These are phyloP conservation scores for Elsinoe australis DNA, from an alignment of 2,329 filamentous ascomycete species.

Conservation along the genomic window DNA sequence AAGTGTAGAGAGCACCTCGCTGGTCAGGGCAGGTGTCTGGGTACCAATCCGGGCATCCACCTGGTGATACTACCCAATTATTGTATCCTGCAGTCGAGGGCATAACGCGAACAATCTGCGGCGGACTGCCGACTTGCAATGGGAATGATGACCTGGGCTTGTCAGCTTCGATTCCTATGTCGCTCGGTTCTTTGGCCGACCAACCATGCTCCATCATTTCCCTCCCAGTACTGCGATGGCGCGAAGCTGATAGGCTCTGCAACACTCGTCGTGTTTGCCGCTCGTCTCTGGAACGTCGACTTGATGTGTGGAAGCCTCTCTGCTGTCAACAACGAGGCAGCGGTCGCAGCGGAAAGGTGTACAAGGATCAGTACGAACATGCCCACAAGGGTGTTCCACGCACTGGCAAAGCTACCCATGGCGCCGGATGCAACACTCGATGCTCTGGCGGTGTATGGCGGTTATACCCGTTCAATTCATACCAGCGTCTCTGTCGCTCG, in stretches of 20 bases:
- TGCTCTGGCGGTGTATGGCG: neutral
- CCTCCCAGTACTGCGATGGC: slow-evolving; percentile 35
- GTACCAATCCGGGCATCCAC: slow-evolving; percentile 27
- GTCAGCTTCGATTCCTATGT: slow-evolving; percentile 22
- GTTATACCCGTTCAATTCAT: neutral
- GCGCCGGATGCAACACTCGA: neutral
- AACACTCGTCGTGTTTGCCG: slow-evolving; percentile 20
- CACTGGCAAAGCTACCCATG: too few species aligned
- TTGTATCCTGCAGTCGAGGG: slow-evolving; percentile 29
- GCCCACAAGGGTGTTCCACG: too few species aligned
- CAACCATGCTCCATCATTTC: slow-evolving; percentile 25
- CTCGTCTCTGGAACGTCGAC: neutral
- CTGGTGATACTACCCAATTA: slow-evolving; percentile 26
- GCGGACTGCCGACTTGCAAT: slow-evolving; percentile 28
- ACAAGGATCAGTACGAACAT: slow-evolving; percentile 5
- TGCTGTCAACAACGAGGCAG: neutral
- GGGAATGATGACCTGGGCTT: slow-evolving; percentile 34
- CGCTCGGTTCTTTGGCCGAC: slow-evolving; percentile 15
- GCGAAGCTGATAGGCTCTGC: slow-evolving; percentile 29
- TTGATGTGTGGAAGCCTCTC: neutral
- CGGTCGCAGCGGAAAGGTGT: slow-evolving; percentile 8
- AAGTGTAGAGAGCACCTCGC: slow-evolving; percentile 40
- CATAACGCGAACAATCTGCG: slow-evolving; percentile 30
- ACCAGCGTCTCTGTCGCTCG: slow-evolving; percentile 6
- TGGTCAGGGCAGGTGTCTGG: slow-evolving; percentile 26